phyloP scores from a whole-genome alignment of 2,329 filamentous ascomycete species.

The Ophiostoma sp. region DNA sequence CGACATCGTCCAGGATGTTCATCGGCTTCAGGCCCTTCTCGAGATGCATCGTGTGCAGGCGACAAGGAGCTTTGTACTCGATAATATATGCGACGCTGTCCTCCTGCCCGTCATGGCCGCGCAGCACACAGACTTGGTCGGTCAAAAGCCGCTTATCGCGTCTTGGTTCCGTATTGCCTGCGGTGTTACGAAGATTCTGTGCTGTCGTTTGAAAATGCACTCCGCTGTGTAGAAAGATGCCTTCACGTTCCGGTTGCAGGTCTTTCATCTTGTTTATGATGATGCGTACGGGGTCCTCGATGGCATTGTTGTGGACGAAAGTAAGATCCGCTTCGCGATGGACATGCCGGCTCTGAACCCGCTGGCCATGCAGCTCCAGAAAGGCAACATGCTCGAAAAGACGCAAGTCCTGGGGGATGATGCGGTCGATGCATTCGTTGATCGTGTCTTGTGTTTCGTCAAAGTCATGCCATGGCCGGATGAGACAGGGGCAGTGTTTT shows the following conservation, averaged over 20 bases:
- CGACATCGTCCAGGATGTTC: slow-evolving; percentile 36
- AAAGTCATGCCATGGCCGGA: no score
- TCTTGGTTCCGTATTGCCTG: neutral
- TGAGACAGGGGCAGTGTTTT: no score
- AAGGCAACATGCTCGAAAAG: no score
- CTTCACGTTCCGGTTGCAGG: neutral
- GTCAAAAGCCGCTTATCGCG: neutral
- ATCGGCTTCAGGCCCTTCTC: slow-evolving; percentile 39
- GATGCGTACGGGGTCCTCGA: neutral
- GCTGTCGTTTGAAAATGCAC: neutral
- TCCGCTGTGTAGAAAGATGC: neutral
- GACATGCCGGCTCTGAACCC: no score
- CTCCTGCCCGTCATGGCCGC: neutral
- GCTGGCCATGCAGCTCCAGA: no score
- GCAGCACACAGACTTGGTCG: neutral
- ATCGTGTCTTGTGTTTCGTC: no score
- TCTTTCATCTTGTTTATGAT: neutral
- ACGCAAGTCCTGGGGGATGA: no score
- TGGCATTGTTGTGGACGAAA: slow-evolving; percentile 28
- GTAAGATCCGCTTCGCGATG: neutral
- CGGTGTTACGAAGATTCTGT: neutral
- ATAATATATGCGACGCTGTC: slow-evolving; percentile 27
- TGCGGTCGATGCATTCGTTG: no score
- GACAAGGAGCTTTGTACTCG: slow-evolving; percentile 46
- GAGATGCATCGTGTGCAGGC: slow-evolving; percentile 41